phyloP scores from a whole-genome alignment of 176 grass and related monocot genomes.

The Aechmea fasciata region DNA sequence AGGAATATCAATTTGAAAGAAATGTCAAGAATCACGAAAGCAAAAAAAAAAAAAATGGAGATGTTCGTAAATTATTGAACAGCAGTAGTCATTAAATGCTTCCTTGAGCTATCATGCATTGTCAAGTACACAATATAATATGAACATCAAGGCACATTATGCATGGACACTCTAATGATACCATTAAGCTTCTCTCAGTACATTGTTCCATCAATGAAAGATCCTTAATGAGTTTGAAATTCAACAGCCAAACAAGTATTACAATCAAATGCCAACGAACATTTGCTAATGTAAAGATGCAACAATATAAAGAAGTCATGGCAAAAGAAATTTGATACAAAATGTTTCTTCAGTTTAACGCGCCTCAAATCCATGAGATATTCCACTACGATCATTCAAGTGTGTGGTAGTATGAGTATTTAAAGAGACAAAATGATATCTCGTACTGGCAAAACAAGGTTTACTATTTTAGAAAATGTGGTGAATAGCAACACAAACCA shows the following conservation, averaged over 20 bases:
- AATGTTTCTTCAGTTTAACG: neutral
- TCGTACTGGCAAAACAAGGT: neutral
- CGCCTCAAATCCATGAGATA: neutral
- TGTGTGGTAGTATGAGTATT: neutral
- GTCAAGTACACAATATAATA: too few relatives aligned
- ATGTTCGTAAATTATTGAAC: too few relatives aligned
- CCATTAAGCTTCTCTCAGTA: too few relatives aligned
- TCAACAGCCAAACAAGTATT: neutral
- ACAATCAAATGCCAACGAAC: neutral
- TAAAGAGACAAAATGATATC: neutral
- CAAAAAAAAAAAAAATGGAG: too few relatives aligned
- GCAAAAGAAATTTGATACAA: neutral
- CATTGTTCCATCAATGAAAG: too few relatives aligned
- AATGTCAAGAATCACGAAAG: too few relatives aligned
- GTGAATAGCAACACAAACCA: constrained; percentile 36
- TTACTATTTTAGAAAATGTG: constrained; percentile 5
- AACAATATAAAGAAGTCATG: neutral
- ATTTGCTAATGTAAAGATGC: neutral
- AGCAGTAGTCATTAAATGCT: too few relatives aligned
- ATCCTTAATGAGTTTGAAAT: neutral
- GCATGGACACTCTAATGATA: too few relatives aligned
- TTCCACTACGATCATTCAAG: neutral
- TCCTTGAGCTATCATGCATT: too few relatives aligned
- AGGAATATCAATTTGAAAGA: too few relatives aligned
- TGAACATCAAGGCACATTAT: too few relatives aligned